Evolutionary conservation across 2,329 filamentous ascomycete genomes (phyloP).

Genomic region (Nakataea oryzae): DNA sequence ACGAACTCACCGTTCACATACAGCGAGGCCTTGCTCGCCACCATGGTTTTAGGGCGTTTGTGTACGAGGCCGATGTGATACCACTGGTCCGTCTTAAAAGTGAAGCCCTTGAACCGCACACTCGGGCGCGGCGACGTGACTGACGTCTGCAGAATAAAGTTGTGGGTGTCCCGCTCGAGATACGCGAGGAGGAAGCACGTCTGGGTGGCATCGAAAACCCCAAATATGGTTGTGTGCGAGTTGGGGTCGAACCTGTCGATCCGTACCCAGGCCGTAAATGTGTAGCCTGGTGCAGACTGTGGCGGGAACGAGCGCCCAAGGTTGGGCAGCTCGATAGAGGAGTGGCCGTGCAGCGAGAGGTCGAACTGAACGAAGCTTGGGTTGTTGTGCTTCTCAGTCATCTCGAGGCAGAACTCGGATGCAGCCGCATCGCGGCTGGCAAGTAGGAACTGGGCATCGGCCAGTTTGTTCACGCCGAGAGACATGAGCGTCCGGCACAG

Average conservation of each 20-base stretch:
- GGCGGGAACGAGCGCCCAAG: slow-evolving; percentile 81
- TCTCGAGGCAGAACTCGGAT: slow-evolving; percentile 61
- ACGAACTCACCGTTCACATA: slow-evolving; percentile 91
- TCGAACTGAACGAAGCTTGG: slow-evolving; percentile 92
- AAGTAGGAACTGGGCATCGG: slow-evolving; percentile 70
- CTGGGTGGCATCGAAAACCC: slow-evolving; percentile 83
- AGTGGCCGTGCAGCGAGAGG: slow-evolving; percentile 75
- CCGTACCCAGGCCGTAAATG: slow-evolving; percentile 78
- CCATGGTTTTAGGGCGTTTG: slow-evolving; percentile 63
- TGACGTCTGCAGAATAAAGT: slow-evolving; percentile 93
- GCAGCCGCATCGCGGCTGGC: slow-evolving; percentile 39
- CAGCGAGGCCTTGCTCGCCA: slow-evolving; percentile 70
- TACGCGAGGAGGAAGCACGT: slow-evolving; percentile 92
- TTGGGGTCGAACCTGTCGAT: slow-evolving; percentile 77
- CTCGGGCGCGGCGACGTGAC: slow-evolving; percentile 78
- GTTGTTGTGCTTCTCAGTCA: slow-evolving; percentile 62
- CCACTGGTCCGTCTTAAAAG: slow-evolving; percentile 70
- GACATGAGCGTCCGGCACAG: slow-evolving; percentile 62
- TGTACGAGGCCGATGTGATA: slow-evolving; percentile 92
- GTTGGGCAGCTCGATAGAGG: slow-evolving; percentile 82
- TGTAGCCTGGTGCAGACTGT: slow-evolving; percentile 70
- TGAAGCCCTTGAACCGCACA: slow-evolving; percentile 79
- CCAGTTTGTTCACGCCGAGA: slow-evolving; percentile 68
- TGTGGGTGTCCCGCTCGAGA: slow-evolving; percentile 82
- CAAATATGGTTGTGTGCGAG: slow-evolving; percentile 90